phyloP scores from a whole-genome alignment of 306 rosid species.

The Rosa rugosa region DNA sequence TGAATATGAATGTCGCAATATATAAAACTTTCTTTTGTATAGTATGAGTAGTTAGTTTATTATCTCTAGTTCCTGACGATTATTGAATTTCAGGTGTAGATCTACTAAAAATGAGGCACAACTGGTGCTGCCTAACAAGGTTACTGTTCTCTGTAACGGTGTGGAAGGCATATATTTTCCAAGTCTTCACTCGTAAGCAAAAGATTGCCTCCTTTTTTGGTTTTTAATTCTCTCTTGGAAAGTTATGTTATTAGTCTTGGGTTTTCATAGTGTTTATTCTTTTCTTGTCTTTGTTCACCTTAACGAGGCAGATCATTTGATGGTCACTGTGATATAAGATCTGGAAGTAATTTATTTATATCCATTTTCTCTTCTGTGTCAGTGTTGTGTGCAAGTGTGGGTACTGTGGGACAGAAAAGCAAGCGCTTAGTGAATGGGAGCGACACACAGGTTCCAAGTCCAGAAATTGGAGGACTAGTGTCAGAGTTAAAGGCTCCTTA shows the following conservation, averaged over 20 bases:
- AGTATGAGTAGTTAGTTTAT: background rate
- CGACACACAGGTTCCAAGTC: constrained; percentile 90
- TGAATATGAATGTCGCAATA: background rate
- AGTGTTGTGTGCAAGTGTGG: constrained; percentile 98
- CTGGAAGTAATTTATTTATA: constrained; percentile 5
- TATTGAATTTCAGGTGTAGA: constrained; percentile 42
- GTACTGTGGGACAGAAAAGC: constrained; percentile 86
- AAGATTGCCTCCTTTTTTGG: background rate
- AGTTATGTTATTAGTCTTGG: background rate
- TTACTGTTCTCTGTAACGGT: constrained; percentile 88
- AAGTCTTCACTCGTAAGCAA: constrained; percentile 93
- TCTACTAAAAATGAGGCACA: constrained; percentile 55
- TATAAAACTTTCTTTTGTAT: background rate
- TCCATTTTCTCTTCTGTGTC: constrained; percentile 34
- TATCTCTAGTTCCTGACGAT: constrained; percentile 26
- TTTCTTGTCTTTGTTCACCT: background rate
- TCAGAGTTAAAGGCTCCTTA: constrained; percentile 86
- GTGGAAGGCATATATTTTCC: constrained; percentile 96
- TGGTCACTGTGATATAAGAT: background rate
- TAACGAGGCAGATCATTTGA: background rate
- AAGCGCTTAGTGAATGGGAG: constrained; percentile 98
- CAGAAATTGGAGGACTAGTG: constrained; percentile 91
- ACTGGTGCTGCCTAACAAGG: constrained; percentile 68
- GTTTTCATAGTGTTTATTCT: background rate
- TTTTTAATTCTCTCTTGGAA: background rate